phyloP scores from a whole-genome alignment of 2,329 filamentous ascomycete species.

The Leptographium lundbergii region DNA sequence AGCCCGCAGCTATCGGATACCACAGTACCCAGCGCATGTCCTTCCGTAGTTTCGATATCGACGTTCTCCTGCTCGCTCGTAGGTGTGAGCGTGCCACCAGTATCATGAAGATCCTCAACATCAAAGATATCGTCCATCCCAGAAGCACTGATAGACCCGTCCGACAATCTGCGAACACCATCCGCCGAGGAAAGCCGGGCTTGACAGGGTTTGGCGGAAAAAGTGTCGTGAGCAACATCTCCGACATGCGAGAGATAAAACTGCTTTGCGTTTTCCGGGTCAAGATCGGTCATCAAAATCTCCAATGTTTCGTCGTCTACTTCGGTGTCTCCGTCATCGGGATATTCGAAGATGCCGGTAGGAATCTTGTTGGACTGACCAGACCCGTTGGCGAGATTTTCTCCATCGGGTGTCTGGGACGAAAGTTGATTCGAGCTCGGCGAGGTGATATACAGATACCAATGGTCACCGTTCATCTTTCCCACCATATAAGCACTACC shows the following conservation, averaged over 20 bases:
- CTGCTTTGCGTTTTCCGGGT: constrained; percentile 55
- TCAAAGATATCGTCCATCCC: constrained; percentile 52
- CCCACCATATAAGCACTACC: constrained; percentile 99
- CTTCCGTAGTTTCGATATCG: constrained; percentile 69
- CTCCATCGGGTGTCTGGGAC: constrained; percentile 58
- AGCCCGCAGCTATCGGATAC: constrained; percentile 86
- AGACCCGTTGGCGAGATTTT: constrained; percentile 13
- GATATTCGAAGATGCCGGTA: constrained; percentile 27
- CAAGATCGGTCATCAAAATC: constrained; percentile 60
- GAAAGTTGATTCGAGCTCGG: constrained; percentile 71
- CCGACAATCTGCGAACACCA: constrained; percentile 46
- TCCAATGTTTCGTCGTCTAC: constrained; percentile 64
- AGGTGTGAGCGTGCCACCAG: constrained; percentile 40
- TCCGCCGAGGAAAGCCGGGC: constrained; percentile 35
- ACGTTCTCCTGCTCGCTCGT: constrained; percentile 42
- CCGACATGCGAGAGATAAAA: constrained; percentile 64
- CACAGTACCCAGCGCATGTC: constrained; percentile 82
- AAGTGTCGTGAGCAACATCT: constrained; percentile 70
- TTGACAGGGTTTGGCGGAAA: background rate
- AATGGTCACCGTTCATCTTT: constrained; percentile 99
- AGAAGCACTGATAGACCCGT: constrained; percentile 29
- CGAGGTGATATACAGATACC: constrained; percentile 94
- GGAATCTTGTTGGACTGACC: constrained; percentile 44
- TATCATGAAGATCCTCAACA: constrained; percentile 62
- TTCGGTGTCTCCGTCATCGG: constrained; percentile 28